phyloP scores from a whole-genome alignment of 352 stramenopile genomes.

The Hyphochytrium catenoides region DNA sequence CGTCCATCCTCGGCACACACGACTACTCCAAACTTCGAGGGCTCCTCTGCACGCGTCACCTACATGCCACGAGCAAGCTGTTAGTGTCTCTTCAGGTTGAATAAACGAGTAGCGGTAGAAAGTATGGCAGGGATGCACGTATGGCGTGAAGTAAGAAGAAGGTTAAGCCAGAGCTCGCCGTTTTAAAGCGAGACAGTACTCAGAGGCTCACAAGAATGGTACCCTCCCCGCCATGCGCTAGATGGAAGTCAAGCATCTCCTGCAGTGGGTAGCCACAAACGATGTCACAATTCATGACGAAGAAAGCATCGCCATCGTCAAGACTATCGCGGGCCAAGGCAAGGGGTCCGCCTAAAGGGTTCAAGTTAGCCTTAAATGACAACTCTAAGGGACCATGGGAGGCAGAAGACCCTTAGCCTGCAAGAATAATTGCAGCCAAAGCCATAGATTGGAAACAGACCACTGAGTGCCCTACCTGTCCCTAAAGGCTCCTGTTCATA shows the following conservation, averaged over 20 bases:
- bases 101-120: too few relatives aligned
- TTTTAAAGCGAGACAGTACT: too few relatives aligned
- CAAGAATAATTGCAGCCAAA: too few relatives aligned
- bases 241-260: conserved; percentile 35
- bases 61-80: background rate
- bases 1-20: conserved; percentile 38
- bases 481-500: conserved; percentile 56
- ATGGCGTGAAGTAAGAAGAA: too few relatives aligned
- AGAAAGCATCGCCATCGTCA: conserved; percentile 52
- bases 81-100: too few relatives aligned
- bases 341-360: conserved; percentile 40
- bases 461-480: too few relatives aligned
- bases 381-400: too few relatives aligned
- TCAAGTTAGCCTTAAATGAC: too few relatives aligned
- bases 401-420: too few relatives aligned
- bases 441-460: too few relatives aligned
- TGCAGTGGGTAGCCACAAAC: conserved; percentile 44
- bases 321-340: conserved; percentile 49
- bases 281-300: conserved; percentile 71
- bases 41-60: conserved; percentile 51
- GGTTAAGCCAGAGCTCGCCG: too few relatives aligned
- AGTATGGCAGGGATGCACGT: too few relatives aligned
- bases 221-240: conserved; percentile 37
- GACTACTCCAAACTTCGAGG: conserved; percentile 67
- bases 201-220: conserved; percentile 25